Evolutionary conservation across 129 eudicot genomes (phyloP).

Genomic region (Ambrosia artemisiifolia): DNA sequence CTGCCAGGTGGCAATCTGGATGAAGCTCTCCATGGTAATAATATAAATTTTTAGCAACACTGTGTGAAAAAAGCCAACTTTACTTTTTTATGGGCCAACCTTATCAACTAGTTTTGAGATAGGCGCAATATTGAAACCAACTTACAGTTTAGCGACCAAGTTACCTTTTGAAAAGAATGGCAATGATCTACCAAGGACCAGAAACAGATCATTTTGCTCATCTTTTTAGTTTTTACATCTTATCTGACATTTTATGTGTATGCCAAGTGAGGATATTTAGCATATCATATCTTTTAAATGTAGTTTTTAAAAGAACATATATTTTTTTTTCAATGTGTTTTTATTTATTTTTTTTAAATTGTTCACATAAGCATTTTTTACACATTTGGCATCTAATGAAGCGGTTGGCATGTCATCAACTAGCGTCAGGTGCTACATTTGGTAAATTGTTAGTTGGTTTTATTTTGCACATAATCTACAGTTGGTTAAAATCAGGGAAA

Average conservation of each 20-base stretch:
- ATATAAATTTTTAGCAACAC: not conserved
- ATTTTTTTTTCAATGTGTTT: not conserved
- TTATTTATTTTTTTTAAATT: not conserved
- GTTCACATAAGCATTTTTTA: not conserved
- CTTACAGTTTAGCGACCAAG: not conserved
- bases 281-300: not conserved
- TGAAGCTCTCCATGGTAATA: constrained; percentile 93
- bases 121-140: no score
- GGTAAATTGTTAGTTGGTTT: not conserved
- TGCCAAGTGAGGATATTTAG: not conserved
- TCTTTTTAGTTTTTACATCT: no score
- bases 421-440: not conserved
- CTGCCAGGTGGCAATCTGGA: constrained; percentile 91
- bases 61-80: not conserved
- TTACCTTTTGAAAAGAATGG: not conserved
- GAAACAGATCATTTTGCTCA: not conserved
- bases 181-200: not conserved
- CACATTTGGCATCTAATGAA: not conserved
- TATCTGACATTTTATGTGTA: not conserved
- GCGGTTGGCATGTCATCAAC: not conserved
- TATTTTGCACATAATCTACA: not conserved
- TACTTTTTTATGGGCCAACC: not conserved
- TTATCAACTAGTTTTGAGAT: not conserved
- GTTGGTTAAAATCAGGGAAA: not conserved
- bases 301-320: not conserved